These are phyloP conservation scores for Scheffersomyces segobiensis DNA, from an alignment of 1,139 yeast genomes.

Conservation along the genomic window DNA sequence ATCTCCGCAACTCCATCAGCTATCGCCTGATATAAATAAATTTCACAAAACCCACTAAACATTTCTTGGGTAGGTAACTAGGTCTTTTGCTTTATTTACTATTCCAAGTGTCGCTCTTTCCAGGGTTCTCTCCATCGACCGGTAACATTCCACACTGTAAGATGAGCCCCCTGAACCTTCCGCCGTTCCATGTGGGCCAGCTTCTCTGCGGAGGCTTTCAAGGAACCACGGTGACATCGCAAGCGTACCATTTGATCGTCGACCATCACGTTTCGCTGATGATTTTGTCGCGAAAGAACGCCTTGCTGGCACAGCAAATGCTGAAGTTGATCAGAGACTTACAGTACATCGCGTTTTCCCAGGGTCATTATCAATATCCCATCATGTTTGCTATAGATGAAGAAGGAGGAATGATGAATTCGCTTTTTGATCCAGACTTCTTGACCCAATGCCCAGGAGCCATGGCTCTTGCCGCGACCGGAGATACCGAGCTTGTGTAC, in stretches of 20 bases:
- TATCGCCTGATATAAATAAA: not conserved
- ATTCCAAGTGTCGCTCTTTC: not conserved
- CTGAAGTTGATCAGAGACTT: conserved; percentile 52
- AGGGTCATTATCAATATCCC: conserved; percentile 56
- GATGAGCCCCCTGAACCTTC: conserved; percentile 8
- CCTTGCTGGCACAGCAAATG: conserved; percentile 52
- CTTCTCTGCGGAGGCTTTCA: conserved; percentile 65
- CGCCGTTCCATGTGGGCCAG: conserved; percentile 43
- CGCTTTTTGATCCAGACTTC: conserved; percentile 52
- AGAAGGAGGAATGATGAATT: conserved; percentile 51
- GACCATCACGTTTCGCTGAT: conserved; percentile 58
- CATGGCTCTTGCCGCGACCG: conserved; percentile 64
- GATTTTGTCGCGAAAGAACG: conserved; percentile 57
- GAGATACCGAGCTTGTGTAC: conserved; percentile 50
- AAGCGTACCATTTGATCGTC: conserved; percentile 55
- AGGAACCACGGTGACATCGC: conserved; percentile 57
- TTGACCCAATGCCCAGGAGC: conserved; percentile 66
- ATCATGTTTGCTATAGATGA: conserved; percentile 41
- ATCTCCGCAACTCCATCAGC: not conserved
- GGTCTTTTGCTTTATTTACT: not conserved
- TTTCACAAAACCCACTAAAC: not conserved
- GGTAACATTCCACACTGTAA: not conserved
- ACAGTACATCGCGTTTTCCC: conserved; percentile 54
- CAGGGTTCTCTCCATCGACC: not conserved
- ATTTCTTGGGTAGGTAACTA: not conserved